Evolutionary conservation across 2,329 filamentous ascomycete genomes (phyloP).

Genomic region (Pseudogymnoascus sp.): DNA sequence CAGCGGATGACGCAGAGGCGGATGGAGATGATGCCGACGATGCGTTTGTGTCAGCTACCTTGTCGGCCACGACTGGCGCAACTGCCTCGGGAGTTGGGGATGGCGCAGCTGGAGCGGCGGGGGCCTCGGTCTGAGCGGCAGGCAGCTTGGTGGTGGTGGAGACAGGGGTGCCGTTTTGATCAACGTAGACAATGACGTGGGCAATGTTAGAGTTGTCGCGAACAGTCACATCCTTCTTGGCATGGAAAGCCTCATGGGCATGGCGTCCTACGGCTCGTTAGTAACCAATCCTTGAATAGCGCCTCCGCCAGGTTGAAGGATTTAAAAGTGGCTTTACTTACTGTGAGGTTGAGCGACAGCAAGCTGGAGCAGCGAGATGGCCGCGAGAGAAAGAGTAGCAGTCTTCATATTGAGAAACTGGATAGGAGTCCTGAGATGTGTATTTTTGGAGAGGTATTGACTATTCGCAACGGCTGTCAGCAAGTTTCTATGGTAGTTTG

Average conservation of each 20-base stretch:
- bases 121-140: slow-evolving; percentile 9
- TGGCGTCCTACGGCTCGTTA: slow-evolving; percentile 18
- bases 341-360: slow-evolving; percentile 36
- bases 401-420: slow-evolving; percentile 37
- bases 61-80: neutral
- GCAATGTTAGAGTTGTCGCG: slow-evolving; percentile 29
- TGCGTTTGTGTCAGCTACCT: neutral
- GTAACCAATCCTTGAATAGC: neutral
- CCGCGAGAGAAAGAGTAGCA: slow-evolving; percentile 30
- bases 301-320: neutral
- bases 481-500: neutral
- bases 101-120: slow-evolving; percentile 1
- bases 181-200: slow-evolving; percentile 51
- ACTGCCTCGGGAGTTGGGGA: neutral
- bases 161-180: slow-evolving; percentile 47
- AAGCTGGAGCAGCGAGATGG: slow-evolving; percentile 34
- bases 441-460: neutral
- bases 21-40: neutral
- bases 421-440: neutral
- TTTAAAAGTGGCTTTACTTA: slow-evolving; percentile 17
- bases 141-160: slow-evolving; percentile 34
- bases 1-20: neutral
- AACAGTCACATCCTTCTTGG: slow-evolving; percentile 28
- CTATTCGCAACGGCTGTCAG: neutral
- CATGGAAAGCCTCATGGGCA: slow-evolving; percentile 22